These are phyloP conservation scores for Alisma plantagoaquatica DNA, from an alignment of 106 monocot species.

Conservation along the genomic window DNA sequence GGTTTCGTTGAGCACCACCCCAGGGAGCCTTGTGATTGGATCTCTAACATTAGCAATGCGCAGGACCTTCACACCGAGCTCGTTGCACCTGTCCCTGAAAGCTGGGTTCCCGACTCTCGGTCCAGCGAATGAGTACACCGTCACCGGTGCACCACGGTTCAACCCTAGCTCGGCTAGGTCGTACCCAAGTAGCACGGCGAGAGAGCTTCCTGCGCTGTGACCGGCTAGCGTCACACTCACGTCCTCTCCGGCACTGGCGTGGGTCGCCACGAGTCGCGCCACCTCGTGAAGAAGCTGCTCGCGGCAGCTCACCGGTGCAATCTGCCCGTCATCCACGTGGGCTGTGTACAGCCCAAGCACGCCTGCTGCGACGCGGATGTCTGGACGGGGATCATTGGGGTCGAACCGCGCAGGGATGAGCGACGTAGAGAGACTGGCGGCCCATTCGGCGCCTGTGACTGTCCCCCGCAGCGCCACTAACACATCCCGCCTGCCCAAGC, in stretches of 20 bases:
- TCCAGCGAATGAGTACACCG: conserved; percentile 56
- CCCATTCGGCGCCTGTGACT: conserved; percentile 6
- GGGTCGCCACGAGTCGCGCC: background rate
- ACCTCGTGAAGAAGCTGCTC: conserved; percentile 7
- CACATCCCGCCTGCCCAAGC: conserved; percentile 8
- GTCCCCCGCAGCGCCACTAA: conserved; percentile 12
- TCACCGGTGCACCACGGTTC: conserved; percentile 22
- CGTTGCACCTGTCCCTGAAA: conserved; percentile 35
- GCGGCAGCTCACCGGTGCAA: conserved; percentile 17
- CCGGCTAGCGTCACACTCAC: conserved; percentile 65
- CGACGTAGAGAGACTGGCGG: conserved; percentile 1
- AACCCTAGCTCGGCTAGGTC: conserved; percentile 45
- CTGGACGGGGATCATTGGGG: conserved; percentile 10
- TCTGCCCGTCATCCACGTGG: conserved; percentile 31
- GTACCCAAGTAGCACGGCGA: conserved; percentile 46
- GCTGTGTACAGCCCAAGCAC: conserved; percentile 11
- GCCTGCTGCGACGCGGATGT: conserved; percentile 46
- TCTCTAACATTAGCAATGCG: conserved; percentile 46
- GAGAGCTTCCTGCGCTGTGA: conserved; percentile 61
- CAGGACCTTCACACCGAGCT: conserved; percentile 41
- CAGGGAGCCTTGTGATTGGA: conserved; percentile 51
- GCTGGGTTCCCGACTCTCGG: conserved; percentile 55
- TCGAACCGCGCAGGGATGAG: background rate
- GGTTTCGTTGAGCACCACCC: conserved; percentile 22
- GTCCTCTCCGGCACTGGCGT: background rate